These are phyloP conservation scores for Globisporangium ultimum DNA, from an alignment of 352 stramenopile species.

Conservation along the genomic window DNA sequence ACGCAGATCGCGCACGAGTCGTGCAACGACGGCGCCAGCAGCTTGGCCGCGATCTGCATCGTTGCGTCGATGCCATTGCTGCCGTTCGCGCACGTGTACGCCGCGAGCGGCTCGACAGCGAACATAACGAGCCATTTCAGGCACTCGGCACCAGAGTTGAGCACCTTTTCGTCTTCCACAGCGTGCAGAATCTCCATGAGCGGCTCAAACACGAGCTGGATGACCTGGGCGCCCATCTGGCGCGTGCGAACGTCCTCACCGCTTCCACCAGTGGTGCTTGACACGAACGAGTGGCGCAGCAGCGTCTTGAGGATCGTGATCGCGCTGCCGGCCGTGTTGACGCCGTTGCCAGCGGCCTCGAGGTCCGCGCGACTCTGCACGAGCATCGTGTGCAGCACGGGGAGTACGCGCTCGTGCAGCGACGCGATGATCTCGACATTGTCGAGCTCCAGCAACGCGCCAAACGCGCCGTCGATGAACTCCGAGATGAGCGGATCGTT, in stretches of 20 bases:
- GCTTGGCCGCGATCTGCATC: conserved; percentile 63
- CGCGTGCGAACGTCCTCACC: conserved; percentile 26
- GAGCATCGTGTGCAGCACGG: conserved; percentile 58
- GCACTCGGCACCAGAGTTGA: conserved; percentile 72
- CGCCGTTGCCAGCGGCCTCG: conserved; percentile 45
- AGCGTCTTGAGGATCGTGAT: conserved; percentile 75
- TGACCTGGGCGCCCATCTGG: conserved; percentile 56
- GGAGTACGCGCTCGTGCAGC: conserved; percentile 62
- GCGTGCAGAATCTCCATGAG: conserved; percentile 52
- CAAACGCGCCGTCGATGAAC: conserved; percentile 66
- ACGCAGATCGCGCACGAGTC: conserved; percentile 72
- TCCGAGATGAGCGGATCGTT: conserved; percentile 76
- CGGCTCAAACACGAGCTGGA: conserved; percentile 73
- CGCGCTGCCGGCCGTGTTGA: conserved; percentile 58
- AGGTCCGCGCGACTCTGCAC: conserved; percentile 45
- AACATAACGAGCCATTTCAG: conserved; percentile 87
- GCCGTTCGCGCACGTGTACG: conserved; percentile 40
- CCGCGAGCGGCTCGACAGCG: conserved; percentile 52
- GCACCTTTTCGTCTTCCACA: conserved; percentile 74
- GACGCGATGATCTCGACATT: conserved; percentile 50
- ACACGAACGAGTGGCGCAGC: conserved; percentile 65
- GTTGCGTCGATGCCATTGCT: conserved; percentile 61
- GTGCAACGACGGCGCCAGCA: conserved; percentile 60
- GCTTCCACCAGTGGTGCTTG: conserved; percentile 20
- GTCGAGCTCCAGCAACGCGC: conserved; percentile 61